A percentile compares a stretch with the other conserved stretches of the same genome.
Conservation (phyloP, 225 moss, liverwort and hornwort species). For the Thuidium tamariscinum region DNA sequence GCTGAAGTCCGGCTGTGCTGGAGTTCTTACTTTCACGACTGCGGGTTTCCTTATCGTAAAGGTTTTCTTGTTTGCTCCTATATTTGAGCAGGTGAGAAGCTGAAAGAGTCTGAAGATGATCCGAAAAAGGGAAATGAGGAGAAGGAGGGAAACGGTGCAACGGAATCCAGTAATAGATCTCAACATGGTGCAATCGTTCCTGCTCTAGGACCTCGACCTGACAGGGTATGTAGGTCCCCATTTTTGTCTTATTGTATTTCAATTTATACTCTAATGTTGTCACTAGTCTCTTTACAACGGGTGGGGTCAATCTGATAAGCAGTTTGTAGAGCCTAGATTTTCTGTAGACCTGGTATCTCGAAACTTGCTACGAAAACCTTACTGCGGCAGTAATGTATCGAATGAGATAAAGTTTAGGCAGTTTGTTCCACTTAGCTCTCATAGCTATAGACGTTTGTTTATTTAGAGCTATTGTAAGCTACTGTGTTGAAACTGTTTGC, state of each 20-base stretch:
- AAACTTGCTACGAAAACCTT: neutral
- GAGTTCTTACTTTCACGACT: neutral
- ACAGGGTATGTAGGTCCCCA: slow-evolving; percentile 23
- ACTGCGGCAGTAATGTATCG: neutral
- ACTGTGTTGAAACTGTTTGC: neutral
- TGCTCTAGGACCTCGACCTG: slow-evolving; percentile 83
- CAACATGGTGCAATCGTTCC: slow-evolving; percentile 76
- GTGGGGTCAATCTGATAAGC: neutral
- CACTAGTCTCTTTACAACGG: neutral
- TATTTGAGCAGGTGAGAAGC: slow-evolving; percentile 33
- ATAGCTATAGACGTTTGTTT: neutral
- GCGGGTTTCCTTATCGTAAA: neutral
- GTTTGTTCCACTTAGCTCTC: neutral
- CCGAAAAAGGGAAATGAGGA: slow-evolving; percentile 31
- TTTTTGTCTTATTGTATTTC: neutral
- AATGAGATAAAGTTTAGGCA: neutral
- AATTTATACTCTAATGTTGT: neutral
- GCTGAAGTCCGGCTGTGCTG: neutral
- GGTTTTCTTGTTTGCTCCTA: neutral
- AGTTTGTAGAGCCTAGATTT: neutral
- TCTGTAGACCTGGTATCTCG: neutral
- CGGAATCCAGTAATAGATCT: slow-evolving; percentile 31
- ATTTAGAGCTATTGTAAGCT: neutral
- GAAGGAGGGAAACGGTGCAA: slow-evolving; percentile 51
- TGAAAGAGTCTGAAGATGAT: slow-evolving; percentile 28